Evolutionary conservation across 768 basidiomycete species (phyloP).

Genomic region (Russula foetens): DNA sequence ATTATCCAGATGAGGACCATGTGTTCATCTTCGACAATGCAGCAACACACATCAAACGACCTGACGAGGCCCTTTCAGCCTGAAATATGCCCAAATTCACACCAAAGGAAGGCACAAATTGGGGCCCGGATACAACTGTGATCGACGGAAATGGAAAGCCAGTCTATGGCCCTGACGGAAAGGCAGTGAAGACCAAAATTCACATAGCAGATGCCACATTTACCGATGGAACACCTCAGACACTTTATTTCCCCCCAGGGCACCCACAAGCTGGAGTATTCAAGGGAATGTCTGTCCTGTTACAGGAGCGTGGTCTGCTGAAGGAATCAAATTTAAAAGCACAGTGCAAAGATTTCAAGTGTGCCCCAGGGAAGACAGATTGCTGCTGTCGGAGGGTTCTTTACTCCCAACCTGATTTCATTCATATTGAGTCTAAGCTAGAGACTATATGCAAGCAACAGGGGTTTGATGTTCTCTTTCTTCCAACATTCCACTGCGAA

Average conservation of each 20-base stretch:
- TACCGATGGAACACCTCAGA: background rate
- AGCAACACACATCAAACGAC: background rate
- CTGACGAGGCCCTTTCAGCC: background rate
- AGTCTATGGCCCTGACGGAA: background rate
- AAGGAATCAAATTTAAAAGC: no score
- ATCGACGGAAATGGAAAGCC: background rate
- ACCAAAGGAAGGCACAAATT: no score
- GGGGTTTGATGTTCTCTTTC: background rate
- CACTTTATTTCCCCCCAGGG: background rate
- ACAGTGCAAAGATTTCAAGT: no score
- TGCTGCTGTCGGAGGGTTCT: background rate
- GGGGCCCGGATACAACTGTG: background rate
- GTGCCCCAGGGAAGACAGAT: no score
- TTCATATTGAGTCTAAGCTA: background rate
- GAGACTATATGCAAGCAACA: no score
- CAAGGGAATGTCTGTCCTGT: background rate
- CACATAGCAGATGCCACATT: background rate
- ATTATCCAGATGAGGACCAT: background rate
- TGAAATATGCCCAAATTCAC: background rate
- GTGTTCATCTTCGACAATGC: background rate
- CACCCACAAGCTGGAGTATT: background rate
- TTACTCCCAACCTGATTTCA: background rate
- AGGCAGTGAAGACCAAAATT: background rate
- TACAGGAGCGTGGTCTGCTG: background rate
- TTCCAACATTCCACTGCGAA: background rate